Base-by-base conservation (phyloP, 2,329 filamentous ascomycete species). In the Microdochium nivale region DNA sequence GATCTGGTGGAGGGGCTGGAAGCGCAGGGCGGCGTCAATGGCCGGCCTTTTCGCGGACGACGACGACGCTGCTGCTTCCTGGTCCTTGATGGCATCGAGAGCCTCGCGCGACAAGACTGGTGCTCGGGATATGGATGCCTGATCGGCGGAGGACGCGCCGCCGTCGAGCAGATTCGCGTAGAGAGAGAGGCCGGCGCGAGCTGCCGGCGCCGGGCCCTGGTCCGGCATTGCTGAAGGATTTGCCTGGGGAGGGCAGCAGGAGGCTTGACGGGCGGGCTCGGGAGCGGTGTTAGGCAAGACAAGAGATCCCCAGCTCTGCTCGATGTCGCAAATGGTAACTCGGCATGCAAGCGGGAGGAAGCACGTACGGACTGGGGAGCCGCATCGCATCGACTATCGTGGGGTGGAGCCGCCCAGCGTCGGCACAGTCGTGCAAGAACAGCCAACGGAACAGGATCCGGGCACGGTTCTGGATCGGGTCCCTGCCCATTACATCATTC, bases 141-240 rank as follows among this genome's bases (percentile, higher is more conserved):
- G 24, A 13, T 25, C 46, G 24, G 19, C 30, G 24, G 76, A 61
- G 33, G 71, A 58, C 53, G 70, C 67, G 56, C 67, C 60, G 47
- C 75, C 70, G 60, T 89, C 86, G 56, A 94, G 81, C 44, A 95
- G 79, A 66, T 95, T 88, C 51, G 88, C 90, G 66, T 96, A 96
- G 4, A 95, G 81, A 19, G 88, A 91, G 58, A 90, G 74, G 52
- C 77, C 77, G 52, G 74, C 70, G 52, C 73, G 69, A 47, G 67
- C 64, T 13, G 69, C 68, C 46, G 72, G 72, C 40, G 71, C 68
- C 23, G 73, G 40, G 19, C n/a, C 40, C 19, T 44, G 40, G 14
- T 44, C 40, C 9, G 40, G 40, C 40, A 44, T 44, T 44, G 40
- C 40, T 44, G 23, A 5, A 7, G 40, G 16, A 44, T 44, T 44